Evolutionary conservation across 352 stramenopile species (phyloP).

Genomic region (Pythium sp.): DNA sequence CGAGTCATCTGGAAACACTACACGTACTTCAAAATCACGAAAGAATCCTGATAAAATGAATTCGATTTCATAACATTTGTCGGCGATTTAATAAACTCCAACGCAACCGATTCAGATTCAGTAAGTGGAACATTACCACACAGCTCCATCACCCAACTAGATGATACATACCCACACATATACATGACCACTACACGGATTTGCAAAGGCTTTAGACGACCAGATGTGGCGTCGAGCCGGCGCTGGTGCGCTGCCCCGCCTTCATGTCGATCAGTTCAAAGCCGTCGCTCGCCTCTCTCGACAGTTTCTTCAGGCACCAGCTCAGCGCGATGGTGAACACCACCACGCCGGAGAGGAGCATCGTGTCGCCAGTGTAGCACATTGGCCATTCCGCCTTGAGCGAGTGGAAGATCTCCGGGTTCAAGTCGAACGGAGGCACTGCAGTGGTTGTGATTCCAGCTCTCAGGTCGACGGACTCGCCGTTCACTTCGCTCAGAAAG

Average conservation of each 20-base stretch:
- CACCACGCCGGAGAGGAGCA: constrained; percentile 1
- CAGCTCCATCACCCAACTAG: background rate
- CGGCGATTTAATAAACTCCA: too few relatives aligned
- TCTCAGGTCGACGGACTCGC: background rate
- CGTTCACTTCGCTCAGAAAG: constrained; percentile 1
- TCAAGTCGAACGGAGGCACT: constrained; percentile 12
- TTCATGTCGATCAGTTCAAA: constrained; percentile 19
- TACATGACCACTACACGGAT: background rate
- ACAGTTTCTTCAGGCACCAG: constrained; percentile 1
- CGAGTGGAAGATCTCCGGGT: constrained; percentile 13
- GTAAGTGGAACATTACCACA: background rate
- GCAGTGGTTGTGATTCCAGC: background rate
- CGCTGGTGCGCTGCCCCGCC: background rate
- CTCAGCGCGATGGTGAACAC: constrained; percentile 8
- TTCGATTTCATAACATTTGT: too few relatives aligned
- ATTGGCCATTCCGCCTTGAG: constrained; percentile 16
- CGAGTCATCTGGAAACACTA: too few relatives aligned
- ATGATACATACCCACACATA: background rate
- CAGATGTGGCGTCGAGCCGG: background rate
- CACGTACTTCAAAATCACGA: too few relatives aligned
- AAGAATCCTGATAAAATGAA: too few relatives aligned
- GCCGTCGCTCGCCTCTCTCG: constrained; percentile 6
- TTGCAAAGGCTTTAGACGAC: background rate
- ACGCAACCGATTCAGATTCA: too few relatives aligned
- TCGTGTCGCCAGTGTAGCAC: background rate